A percentile compares a stretch with the other conserved stretches of the same genome.
Conservation (phyloP, 129 eudicot genomes). For the Calendula officinalis region DNA sequence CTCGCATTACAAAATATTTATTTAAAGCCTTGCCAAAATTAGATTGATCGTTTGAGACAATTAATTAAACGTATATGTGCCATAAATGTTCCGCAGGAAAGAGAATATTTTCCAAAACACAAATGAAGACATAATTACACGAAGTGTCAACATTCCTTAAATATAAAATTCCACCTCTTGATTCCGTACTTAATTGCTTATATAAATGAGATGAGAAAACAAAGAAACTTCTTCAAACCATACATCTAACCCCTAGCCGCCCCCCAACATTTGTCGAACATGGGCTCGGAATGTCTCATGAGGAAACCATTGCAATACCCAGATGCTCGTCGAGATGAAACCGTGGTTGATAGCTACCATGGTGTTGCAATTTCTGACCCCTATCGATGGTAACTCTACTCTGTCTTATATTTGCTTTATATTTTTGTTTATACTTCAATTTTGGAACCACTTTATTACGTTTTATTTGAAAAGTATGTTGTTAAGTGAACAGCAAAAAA, state of each 20-base stretch:
- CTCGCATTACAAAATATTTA: too few species aligned
- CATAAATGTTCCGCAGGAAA: neutral
- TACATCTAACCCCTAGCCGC: neutral
- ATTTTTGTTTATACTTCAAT: too few species aligned
- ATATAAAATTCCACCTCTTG: too few species aligned
- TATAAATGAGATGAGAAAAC: neutral
- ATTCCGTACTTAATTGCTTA: conserved; percentile 7
- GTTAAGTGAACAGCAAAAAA: too few species aligned
- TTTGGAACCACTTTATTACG: too few species aligned
- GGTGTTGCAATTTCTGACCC: conserved; percentile 76
- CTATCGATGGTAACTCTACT: conserved; percentile 64
- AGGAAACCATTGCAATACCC: conserved; percentile 53
- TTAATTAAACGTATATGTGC: too few species aligned
- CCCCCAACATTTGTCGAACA: conserved; percentile 13
- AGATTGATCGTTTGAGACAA: too few species aligned
- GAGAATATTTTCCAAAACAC: neutral
- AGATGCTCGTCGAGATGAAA: conserved; percentile 58
- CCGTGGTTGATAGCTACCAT: conserved; percentile 72
- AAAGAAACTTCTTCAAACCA: neutral
- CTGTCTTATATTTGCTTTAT: too few species aligned
- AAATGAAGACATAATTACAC: conserved; percentile 29
- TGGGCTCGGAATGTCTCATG: conserved; percentile 53
- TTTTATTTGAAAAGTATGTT: too few species aligned
- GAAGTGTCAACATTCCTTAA: conserved; percentile 39
- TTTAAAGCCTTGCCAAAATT: too few species aligned